These are phyloP conservation scores for Pyrus bretschneideri DNA, from an alignment of 306 rosid species.

Conservation along the genomic window DNA sequence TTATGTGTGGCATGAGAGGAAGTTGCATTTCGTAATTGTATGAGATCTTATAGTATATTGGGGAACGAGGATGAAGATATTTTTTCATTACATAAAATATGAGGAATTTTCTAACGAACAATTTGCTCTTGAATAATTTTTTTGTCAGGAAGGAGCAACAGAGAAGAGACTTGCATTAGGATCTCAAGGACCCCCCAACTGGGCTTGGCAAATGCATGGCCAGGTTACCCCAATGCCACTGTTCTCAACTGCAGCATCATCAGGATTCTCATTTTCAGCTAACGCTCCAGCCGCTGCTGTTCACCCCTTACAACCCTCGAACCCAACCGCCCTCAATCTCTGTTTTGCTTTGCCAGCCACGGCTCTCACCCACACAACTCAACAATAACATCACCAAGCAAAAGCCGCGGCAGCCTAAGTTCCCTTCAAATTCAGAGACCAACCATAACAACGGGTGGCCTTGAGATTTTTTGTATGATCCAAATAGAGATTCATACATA, in stretches of 20 bases:
- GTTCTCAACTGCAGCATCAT: conserved; percentile 99
- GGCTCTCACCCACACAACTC: conserved; percentile 39
- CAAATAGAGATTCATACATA: conserved; percentile 34
- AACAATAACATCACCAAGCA: conserved; percentile 32
- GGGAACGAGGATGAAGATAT: neutral
- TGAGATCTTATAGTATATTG: neutral
- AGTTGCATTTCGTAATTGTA: neutral
- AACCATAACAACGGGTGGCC: conserved; percentile 8
- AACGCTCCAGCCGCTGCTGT: conserved; percentile 51
- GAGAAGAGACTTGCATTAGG: conserved; percentile 53
- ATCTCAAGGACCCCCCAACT: conserved; percentile 56
- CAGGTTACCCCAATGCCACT: conserved; percentile 61
- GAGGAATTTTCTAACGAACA: neutral
- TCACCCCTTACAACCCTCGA: conserved; percentile 33
- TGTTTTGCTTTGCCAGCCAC: conserved; percentile 43
- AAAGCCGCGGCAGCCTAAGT: conserved; percentile 19
- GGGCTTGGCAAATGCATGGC: conserved; percentile 73
- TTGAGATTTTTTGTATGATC: conserved; percentile 30
- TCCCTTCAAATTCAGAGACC: conserved; percentile 1
- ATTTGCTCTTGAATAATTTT: conserved; percentile 11
- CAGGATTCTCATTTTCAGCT: conserved; percentile 98
- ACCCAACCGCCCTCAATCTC: conserved; percentile 42
- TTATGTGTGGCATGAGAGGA: neutral
- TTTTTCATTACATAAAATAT: neutral
- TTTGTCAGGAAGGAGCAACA: conserved; percentile 67